Conservation (phyloP, 1,139 yeast genomes). For the Diutina sp. region DNA sequence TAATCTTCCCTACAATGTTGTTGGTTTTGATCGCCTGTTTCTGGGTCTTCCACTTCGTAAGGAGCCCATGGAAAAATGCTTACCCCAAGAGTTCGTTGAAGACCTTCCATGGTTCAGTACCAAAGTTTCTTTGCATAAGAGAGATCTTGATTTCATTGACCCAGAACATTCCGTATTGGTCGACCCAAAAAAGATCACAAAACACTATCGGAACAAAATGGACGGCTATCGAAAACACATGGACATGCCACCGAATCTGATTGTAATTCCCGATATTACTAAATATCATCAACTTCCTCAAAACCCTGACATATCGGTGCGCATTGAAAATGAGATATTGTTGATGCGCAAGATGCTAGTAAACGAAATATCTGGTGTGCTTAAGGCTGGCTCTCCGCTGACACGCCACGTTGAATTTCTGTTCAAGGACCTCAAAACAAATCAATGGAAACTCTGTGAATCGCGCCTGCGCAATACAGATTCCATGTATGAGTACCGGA, state of each 20-base stretch:
- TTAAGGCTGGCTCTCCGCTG: not conserved
- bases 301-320: not conserved
- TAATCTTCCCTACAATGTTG: conserved; percentile 22
- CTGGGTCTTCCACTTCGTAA: conserved; percentile 26
- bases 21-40: conserved; percentile 30
- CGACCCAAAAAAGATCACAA: not conserved
- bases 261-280: conserved; percentile 16
- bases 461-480: not conserved
- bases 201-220: not conserved
- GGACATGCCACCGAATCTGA: conserved; percentile 9
- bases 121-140: conserved; percentile 22
- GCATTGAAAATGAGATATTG: not conserved
- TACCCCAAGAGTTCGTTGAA: conserved; percentile 29
- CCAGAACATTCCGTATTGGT: conserved; percentile 5
- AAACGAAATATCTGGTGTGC: not conserved
- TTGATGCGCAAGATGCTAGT: not conserved
- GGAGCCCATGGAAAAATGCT: conserved; percentile 9
- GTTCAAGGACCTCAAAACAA: not conserved
- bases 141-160: conserved; percentile 27
- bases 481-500: not conserved
- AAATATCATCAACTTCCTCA: conserved; percentile 15
- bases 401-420: not conserved
- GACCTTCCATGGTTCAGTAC: conserved; percentile 22
- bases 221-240: not conserved
- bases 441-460: not conserved